Evolutionary conservation across 1,284 basidiomycete genomes (phyloP).

Genomic region (Vanrija pseudolonga): DNA sequence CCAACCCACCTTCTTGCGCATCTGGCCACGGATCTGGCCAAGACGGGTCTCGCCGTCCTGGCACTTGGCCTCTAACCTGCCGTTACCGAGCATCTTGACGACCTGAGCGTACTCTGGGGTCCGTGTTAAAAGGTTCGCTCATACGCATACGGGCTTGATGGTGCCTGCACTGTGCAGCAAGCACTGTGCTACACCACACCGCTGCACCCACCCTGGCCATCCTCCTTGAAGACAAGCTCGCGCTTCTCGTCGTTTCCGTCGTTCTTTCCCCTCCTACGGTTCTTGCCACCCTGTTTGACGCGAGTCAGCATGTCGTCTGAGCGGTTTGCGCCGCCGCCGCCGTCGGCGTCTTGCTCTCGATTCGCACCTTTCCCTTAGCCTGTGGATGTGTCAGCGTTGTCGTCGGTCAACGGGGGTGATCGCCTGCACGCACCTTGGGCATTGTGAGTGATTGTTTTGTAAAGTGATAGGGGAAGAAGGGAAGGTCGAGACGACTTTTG

Average conservation of each 20-base stretch:
- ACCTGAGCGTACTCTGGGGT: slow-evolving; percentile 90
- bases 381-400: slow-evolving; percentile 18
- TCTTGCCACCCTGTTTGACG: slow-evolving; percentile 83
- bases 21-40: slow-evolving; percentile 97
- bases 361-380: slow-evolving; percentile 46
- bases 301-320: neutral
- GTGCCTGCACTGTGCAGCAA: neutral
- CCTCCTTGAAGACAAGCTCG: slow-evolving; percentile 97
- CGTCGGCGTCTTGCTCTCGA: neutral
- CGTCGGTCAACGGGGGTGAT: too few species aligned
- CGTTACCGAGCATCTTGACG: slow-evolving; percentile 98
- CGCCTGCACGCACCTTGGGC: slow-evolving; percentile 36
- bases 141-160: too few species aligned
- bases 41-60: slow-evolving; percentile 98
- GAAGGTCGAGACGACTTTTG: neutral
- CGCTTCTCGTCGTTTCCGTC: slow-evolving; percentile 98
- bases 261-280: slow-evolving; percentile 99
- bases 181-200: neutral
- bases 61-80: slow-evolving; percentile 92
- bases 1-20: slow-evolving; percentile 88
- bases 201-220: slow-evolving; percentile 69
- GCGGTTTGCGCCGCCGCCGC: neutral
- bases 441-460: slow-evolving; percentile 22
- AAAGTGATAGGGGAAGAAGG: too few species aligned
- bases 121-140: neutral